Conservation (phyloP, 257 asterid species). For the Rubia yunnanensis region DNA sequence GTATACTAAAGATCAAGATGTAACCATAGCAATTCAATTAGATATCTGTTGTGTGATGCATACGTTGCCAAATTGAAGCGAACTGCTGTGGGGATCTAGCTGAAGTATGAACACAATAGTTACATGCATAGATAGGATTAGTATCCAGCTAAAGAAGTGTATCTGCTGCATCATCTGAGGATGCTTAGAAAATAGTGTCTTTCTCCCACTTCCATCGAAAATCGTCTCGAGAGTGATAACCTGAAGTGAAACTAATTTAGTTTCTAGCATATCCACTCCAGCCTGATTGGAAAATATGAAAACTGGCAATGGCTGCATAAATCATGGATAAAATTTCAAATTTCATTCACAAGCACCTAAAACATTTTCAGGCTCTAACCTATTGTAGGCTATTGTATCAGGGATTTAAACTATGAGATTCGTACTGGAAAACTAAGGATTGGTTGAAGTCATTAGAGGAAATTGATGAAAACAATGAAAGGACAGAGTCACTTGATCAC, state of each 20-base stretch:
- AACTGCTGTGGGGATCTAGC: too few relatives aligned
- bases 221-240: conserved; percentile 81
- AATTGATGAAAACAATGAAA: neutral
- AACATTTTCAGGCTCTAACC: neutral
- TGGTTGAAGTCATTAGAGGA: neutral
- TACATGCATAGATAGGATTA: too few relatives aligned
- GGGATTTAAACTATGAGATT: neutral
- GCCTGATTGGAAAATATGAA: conserved; percentile 89
- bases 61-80: too few relatives aligned
- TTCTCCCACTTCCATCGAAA: conserved; percentile 67
- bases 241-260: conserved; percentile 76
- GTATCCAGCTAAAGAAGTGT: neutral
- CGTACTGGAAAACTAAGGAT: neutral
- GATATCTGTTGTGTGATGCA: too few relatives aligned
- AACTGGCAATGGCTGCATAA: conserved; percentile 72
- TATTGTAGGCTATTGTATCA: too few relatives aligned
- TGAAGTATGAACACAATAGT: neutral
- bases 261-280: conserved; percentile 97
- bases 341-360: neutral
- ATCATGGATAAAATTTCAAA: neutral
- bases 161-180: conserved; percentile 93
- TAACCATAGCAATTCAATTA: too few relatives aligned
- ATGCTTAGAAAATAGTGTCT: conserved; percentile 66
- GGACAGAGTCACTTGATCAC: neutral
- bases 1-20: too few relatives aligned